Percentiles rank a stretch among this genome's conserved stretches.
phyloP scores from a whole-genome alignment of 1,284 basidiomycete species.

The Sporisorium scitamineum region DNA sequence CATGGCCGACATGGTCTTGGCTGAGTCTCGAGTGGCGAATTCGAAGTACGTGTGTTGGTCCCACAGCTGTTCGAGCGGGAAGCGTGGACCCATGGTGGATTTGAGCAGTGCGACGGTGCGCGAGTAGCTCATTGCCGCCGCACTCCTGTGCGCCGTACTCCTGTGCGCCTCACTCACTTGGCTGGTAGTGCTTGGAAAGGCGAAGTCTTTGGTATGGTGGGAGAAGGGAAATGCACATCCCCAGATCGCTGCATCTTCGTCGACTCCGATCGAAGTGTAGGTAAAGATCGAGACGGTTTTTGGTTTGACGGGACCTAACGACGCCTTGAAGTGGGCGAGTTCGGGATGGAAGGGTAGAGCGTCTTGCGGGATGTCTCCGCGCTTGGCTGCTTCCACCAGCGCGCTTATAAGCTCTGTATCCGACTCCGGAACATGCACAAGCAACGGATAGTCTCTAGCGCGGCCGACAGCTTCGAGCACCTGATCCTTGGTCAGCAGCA shows the following conservation, averaged over 20 bases:
- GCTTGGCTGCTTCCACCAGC: slow-evolving; percentile 24
- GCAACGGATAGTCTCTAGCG: slow-evolving; percentile 7
- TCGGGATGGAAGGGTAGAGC: slow-evolving; percentile 37
- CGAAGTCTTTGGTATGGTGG: slow-evolving; percentile 35
- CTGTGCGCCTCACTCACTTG: no score
- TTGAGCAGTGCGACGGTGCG: slow-evolving; percentile 31
- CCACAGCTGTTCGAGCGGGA: slow-evolving; percentile 43
- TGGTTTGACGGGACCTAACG: slow-evolving; percentile 23
- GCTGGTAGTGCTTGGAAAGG: no score
- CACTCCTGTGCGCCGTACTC: slow-evolving; percentile 18
- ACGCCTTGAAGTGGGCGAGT: slow-evolving; percentile 19
- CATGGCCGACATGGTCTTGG: slow-evolving; percentile 43
- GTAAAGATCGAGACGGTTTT: slow-evolving; percentile 25
- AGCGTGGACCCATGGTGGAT: slow-evolving; percentile 34
- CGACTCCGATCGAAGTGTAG: slow-evolving; percentile 9
- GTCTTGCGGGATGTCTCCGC: slow-evolving; percentile 14
- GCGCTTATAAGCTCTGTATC: slow-evolving; percentile 5
- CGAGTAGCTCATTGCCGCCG: slow-evolving; percentile 32
- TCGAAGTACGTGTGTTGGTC: slow-evolving; percentile 45
- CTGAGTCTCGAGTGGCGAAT: slow-evolving; percentile 30
- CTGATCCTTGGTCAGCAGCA: slow-evolving; percentile 12
- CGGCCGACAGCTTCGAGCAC: slow-evolving; percentile 6
- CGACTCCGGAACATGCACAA: slow-evolving; percentile 19
- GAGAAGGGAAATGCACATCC: slow-evolving; percentile 43
- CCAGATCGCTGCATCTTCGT: slow-evolving; percentile 23